Percentiles rank a stretch among this genome's conserved stretches.
Evolutionary conservation across 2,329 filamentous ascomycete species (phyloP).

Genomic region (Beauveria scarabaeidicola): DNA sequence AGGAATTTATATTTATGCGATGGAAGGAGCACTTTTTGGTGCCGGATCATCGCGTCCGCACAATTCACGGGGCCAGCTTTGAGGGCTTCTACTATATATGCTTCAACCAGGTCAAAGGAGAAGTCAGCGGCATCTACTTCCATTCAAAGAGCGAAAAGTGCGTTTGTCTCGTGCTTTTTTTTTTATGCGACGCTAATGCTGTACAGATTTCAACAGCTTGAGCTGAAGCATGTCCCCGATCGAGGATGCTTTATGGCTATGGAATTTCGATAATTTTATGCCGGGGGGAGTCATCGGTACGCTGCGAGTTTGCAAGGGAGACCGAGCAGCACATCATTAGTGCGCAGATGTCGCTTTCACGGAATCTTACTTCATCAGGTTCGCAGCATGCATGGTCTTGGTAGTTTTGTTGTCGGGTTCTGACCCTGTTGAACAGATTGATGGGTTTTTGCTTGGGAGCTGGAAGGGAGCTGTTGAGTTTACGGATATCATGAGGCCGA

Average conservation of each 20-base stretch:
- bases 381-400: slow-evolving; percentile 5
- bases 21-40: slow-evolving; percentile 99
- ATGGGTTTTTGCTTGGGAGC: slow-evolving; percentile 4
- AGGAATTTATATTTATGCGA: slow-evolving; percentile 92
- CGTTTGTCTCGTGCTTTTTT: slow-evolving; percentile 27
- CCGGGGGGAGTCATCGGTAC: neutral
- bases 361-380: neutral
- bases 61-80: slow-evolving; percentile 89
- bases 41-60: slow-evolving; percentile 84
- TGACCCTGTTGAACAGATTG: neutral
- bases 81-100: slow-evolving; percentile 99
- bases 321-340: neutral
- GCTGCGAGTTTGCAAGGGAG: neutral
- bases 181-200: neutral
- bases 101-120: slow-evolving; percentile 85
- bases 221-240: slow-evolving; percentile 81
- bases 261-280: slow-evolving; percentile 55
- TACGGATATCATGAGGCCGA: slow-evolving; percentile 2
- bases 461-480: slow-evolving; percentile 1
- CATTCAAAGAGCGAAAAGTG: slow-evolving; percentile 97
- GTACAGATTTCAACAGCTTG: slow-evolving; percentile 78
- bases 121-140: slow-evolving; percentile 91
- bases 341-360: neutral
- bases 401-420: neutral
- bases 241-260: slow-evolving; percentile 74